Conservation (phyloP, 2,329 filamentous ascomycete genomes). For the Stachybotrys echinatus region DNA sequence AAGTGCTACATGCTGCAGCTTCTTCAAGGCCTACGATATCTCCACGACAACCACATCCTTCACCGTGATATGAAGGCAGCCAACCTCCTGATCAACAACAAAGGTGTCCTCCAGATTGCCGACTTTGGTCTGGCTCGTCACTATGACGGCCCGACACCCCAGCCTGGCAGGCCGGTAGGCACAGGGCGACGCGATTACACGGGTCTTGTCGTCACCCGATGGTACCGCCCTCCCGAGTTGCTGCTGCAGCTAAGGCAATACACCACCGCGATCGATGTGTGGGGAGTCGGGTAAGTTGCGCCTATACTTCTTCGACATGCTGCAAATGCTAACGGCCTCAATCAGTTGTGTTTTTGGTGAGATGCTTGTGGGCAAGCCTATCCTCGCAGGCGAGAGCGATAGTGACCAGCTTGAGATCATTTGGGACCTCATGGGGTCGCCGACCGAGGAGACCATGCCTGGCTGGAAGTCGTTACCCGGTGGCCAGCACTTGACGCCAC, state of each 20-base stretch:
- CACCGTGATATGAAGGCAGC: slow-evolving; percentile 99
- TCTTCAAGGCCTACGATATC: slow-evolving; percentile 80
- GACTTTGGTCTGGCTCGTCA: slow-evolving; percentile 94
- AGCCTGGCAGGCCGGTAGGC: slow-evolving; percentile 72
- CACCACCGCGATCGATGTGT: slow-evolving; percentile 97
- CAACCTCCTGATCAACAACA: slow-evolving; percentile 93
- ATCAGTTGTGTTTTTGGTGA: slow-evolving; percentile 92
- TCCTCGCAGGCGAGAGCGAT: slow-evolving; percentile 85
- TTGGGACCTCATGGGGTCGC: slow-evolving; percentile 86
- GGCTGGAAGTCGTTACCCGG: slow-evolving; percentile 81
- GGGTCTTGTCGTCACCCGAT: slow-evolving; percentile 90
- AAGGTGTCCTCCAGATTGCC: slow-evolving; percentile 88
- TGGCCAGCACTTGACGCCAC: slow-evolving; percentile 66
- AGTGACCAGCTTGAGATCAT: slow-evolving; percentile 87
- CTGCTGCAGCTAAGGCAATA: slow-evolving; percentile 83
- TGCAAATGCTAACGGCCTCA: neutral
- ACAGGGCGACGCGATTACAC: slow-evolving; percentile 89
- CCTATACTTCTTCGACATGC: no score
- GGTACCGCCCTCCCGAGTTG: slow-evolving; percentile 94
- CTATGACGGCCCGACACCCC: slow-evolving; percentile 80
- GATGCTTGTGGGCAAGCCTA: slow-evolving; percentile 92
- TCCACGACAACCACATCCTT: slow-evolving; percentile 85
- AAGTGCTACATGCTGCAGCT: slow-evolving; percentile 98
- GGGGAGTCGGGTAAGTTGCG: slow-evolving; percentile 94
- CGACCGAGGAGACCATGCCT: slow-evolving; percentile 88